Percentiles rank a stretch among this genome's conserved stretches.
Conservation (phyloP, 768 basidiomycete species). For the Artomyces pyxidatus region DNA sequence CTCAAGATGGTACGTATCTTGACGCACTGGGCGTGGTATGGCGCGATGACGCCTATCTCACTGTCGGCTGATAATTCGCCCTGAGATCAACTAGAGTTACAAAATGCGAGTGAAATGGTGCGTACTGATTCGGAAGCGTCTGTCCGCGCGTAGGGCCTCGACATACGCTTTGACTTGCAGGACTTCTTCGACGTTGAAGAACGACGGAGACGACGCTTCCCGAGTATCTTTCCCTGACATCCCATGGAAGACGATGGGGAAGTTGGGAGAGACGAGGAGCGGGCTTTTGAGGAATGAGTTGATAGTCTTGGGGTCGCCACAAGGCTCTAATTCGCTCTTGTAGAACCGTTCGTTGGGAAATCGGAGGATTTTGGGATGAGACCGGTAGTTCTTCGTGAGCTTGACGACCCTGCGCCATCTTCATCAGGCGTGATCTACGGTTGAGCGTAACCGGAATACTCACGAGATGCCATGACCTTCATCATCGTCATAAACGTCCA, state of each 20-base stretch:
- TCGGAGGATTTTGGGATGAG: conserved; percentile 48
- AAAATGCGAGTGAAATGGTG: neutral
- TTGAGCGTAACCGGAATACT: conserved; percentile 1
- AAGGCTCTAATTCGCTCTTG: conserved; percentile 39
- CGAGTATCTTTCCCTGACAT: conserved; percentile 54
- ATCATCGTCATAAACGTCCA: conserved; percentile 21
- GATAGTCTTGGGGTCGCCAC: conserved; percentile 29
- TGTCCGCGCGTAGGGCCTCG: conserved; percentile 18
- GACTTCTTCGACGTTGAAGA: conserved; percentile 60
- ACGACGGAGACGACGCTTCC: conserved; percentile 62
- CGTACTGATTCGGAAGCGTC: conserved; percentile 33
- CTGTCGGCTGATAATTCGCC: conserved; percentile 28
- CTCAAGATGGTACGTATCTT: conserved; percentile 37
- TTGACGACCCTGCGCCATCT: conserved; percentile 43
- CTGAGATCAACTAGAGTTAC: neutral
- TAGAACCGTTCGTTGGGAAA: conserved; percentile 62
- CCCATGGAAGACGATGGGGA: conserved; percentile 58
- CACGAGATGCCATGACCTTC: conserved; percentile 15
- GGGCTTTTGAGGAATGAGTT: conserved; percentile 20
- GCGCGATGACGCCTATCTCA: conserved; percentile 55
- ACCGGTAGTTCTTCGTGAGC: conserved; percentile 57
- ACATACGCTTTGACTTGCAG: conserved; percentile 44
- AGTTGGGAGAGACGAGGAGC: conserved; percentile 32
- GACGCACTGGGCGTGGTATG: conserved; percentile 52
- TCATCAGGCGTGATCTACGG: neutral